phyloP scores from a whole-genome alignment of 306 rosid species.

The Malus sieversii region DNA sequence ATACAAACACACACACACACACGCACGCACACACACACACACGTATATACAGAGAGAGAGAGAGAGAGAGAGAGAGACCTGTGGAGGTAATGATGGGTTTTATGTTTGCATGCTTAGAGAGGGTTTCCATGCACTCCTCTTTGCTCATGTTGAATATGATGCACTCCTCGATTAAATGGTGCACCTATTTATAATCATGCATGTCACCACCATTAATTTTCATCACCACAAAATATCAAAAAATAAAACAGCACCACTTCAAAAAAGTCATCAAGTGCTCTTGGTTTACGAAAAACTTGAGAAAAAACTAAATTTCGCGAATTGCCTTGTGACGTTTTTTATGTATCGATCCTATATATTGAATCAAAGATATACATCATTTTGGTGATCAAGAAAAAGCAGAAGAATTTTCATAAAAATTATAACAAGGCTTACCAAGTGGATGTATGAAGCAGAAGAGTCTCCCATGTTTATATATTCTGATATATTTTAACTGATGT shows the following conservation, averaged over 20 bases:
- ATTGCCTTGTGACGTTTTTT: too few relatives aligned
- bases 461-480: constrained; percentile 37
- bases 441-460: constrained; percentile 79
- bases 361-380: not conserved
- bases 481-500: not conserved
- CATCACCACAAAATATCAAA: not conserved
- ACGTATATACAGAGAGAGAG: not conserved
- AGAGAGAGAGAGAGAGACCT: constrained; percentile 30
- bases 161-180: constrained; percentile 87
- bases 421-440: constrained; percentile 39
- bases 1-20: too few relatives aligned
- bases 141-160: constrained; percentile 78
- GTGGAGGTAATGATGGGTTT: constrained; percentile 82
- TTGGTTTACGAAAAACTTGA: too few relatives aligned
- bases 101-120: constrained; percentile 82
- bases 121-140: constrained; percentile 97
- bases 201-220: not conserved
- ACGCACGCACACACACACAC: too few relatives aligned
- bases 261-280: too few relatives aligned
- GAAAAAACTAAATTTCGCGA: too few relatives aligned
- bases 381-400: not conserved
- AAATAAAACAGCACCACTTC: not conserved
- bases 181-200: constrained; percentile 44
- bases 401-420: not conserved
- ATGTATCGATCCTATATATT: not conserved